These are phyloP conservation scores for Alternaria infectoria DNA, from an alignment of 2,329 filamentous ascomycete species.

Conservation along the genomic window DNA sequence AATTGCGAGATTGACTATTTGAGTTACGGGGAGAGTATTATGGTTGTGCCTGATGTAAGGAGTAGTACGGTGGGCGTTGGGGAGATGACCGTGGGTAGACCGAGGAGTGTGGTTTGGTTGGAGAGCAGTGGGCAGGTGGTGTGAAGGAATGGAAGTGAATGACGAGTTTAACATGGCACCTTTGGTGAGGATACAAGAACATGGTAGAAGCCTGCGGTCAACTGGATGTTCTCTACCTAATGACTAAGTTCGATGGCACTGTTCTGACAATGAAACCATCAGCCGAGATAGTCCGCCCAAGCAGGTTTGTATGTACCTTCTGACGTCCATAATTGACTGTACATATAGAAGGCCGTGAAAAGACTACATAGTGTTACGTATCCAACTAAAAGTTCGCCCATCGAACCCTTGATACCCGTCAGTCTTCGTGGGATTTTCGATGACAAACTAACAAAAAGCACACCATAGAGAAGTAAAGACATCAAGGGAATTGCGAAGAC, in stretches of 20 bases:
- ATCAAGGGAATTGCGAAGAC: too few species aligned
- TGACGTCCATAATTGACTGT: background rate
- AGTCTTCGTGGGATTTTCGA: too few species aligned
- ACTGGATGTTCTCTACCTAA: too few species aligned
- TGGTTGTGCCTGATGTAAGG: slow-evolving; percentile 73
- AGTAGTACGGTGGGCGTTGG: slow-evolving; percentile 63
- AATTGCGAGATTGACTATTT: slow-evolving; percentile 80
- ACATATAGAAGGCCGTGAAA: background rate
- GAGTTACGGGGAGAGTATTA: slow-evolving; percentile 77
- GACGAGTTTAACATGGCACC: background rate
- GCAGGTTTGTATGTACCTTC: background rate
- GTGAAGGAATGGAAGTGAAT: too few species aligned
- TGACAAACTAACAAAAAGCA: too few species aligned
- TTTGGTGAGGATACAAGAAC: too few species aligned
- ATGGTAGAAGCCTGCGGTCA: too few species aligned
- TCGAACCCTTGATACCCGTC: too few species aligned
- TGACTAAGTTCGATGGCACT: too few species aligned
- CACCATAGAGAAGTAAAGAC: too few species aligned
- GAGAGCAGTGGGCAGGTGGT: slow-evolving; percentile 21
- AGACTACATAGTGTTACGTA: too few species aligned
- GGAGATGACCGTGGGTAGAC: slow-evolving; percentile 30
- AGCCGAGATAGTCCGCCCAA: background rate
- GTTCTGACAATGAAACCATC: background rate
- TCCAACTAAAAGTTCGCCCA: too few species aligned
- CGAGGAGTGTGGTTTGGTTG: slow-evolving; percentile 38